Conservation (phyloP, 208 protist genomes). For the Tetramitus jugosus region DNA sequence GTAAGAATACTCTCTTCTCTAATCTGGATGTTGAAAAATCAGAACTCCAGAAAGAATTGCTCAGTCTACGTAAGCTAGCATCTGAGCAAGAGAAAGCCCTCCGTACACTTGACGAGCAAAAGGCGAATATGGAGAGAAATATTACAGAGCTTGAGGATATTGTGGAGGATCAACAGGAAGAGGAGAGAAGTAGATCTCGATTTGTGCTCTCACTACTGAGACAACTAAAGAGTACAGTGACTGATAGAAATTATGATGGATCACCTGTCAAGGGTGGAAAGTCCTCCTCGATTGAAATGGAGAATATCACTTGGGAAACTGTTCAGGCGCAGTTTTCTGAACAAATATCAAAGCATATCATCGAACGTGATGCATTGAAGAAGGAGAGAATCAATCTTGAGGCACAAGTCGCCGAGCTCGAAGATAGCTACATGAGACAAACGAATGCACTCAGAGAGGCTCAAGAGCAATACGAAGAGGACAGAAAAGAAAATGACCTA, state of each 20-base stretch:
- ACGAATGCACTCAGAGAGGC: neutral
- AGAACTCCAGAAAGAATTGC: neutral
- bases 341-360: neutral
- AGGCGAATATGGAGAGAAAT: neutral
- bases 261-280: neutral
- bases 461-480: neutral
- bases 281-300: neutral
- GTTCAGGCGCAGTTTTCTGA: slow-evolving; percentile 1
- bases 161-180: neutral
- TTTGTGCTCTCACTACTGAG: neutral
- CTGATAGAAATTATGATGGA: neutral
- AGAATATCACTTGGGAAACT: slow-evolving; percentile 14
- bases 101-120: neutral
- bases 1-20: too few relatives aligned
- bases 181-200: neutral
- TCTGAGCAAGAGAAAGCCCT: neutral
- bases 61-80: neutral
- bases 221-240: neutral
- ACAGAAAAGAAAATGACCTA: neutral
- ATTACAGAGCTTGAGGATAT: neutral
- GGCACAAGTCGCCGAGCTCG: neutral
- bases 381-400: neutral
- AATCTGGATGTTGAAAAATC: neutral
- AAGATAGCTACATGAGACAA: too few relatives aligned
- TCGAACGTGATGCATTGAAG: slow-evolving; percentile 12